Percentiles rank a stretch among this genome's conserved stretches.
These are phyloP conservation scores for Schizothecium vesticola DNA, from an alignment of 495 filamentous ascomycete genomes.

Conservation along the genomic window DNA sequence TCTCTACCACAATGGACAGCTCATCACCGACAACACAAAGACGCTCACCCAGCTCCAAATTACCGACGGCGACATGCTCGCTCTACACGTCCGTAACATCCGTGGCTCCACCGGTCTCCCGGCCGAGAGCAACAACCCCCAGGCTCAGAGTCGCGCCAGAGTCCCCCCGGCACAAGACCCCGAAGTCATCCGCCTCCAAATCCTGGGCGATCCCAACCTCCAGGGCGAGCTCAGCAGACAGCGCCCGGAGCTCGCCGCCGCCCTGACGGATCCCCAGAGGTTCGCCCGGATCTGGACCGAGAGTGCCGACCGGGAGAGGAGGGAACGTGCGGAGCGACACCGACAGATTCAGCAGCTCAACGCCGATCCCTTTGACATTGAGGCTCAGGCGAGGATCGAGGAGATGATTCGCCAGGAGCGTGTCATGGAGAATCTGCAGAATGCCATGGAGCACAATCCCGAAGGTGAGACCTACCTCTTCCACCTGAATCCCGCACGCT, in stretches of 20 bases:
- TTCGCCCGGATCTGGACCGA: constrained; percentile 66
- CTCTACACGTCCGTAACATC: constrained; percentile 65
- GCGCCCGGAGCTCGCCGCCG: constrained; percentile 69
- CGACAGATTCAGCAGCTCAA: constrained; percentile 74
- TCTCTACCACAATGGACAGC: constrained; percentile 84
- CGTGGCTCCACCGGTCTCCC: constrained; percentile 37
- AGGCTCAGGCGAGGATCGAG: constrained; percentile 87
- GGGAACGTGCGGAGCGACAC: constrained; percentile 66
- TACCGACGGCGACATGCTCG: constrained; percentile 87
- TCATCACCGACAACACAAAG: constrained; percentile 68
- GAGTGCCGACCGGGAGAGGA: constrained; percentile 61
- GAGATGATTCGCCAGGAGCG: constrained; percentile 93
- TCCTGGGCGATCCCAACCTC: constrained; percentile 71
- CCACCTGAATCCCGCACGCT: not conserved
- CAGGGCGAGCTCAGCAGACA: constrained; percentile 60
- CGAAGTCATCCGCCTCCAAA: constrained; percentile 74
- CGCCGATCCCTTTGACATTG: constrained; percentile 84
- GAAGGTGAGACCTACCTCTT: constrained; percentile 60
- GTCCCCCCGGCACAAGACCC: constrained; percentile 51
- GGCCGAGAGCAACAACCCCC: constrained; percentile 22
- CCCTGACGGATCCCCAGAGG: constrained; percentile 68
- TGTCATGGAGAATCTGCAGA: constrained; percentile 90
- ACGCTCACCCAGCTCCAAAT: constrained; percentile 80
- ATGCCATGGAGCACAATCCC: constrained; percentile 91
- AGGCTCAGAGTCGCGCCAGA: constrained; percentile 26